Evolutionary conservation across 371 early-diverging fungal species (phyloP).

Genomic region (Mortierella sp.): DNA sequence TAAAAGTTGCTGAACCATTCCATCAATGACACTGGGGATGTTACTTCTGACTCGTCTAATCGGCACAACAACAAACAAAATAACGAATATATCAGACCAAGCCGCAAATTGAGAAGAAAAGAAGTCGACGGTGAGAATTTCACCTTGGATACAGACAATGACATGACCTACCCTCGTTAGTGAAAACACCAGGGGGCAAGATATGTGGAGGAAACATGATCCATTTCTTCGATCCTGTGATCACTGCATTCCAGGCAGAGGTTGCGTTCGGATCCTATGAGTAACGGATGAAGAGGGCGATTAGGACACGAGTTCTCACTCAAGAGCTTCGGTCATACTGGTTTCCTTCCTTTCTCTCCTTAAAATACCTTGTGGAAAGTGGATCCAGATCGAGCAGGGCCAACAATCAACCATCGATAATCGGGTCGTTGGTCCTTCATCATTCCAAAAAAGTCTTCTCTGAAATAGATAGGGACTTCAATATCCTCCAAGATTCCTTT

Average conservation of each 20-base stretch:
- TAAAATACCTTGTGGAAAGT: constrained; percentile 72
- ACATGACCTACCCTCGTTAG: constrained; percentile 52
- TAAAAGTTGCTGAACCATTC: constrained; percentile 71
- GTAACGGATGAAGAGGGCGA: neutral
- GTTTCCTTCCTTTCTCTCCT: neutral
- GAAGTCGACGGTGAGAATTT: no score
- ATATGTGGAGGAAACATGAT: constrained; percentile 71
- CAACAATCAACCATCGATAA: constrained; percentile 78
- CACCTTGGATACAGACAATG: no score
- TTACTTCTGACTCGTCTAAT: constrained; percentile 72
- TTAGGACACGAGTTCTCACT: neutral
- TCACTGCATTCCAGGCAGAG: constrained; percentile 78
- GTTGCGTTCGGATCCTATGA: constrained; percentile 73
- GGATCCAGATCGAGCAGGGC: constrained; percentile 70
- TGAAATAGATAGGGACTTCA: constrained; percentile 68
- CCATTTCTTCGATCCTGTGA: constrained; percentile 69
- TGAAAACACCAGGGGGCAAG: constrained; percentile 76
- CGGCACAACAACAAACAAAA: neutral
- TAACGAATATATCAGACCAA: no score
- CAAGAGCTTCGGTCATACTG: neutral
- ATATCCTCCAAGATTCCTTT: constrained; percentile 61
- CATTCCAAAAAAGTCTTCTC: constrained; percentile 66
- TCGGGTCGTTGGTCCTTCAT: constrained; percentile 66
- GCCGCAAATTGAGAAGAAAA: neutral
- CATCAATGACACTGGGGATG: constrained; percentile 72